Percentiles rank a stretch among this genome's conserved stretches.
phyloP scores from a whole-genome alignment of 2,329 filamentous ascomycete genomes.

The Didymella pomorum region DNA sequence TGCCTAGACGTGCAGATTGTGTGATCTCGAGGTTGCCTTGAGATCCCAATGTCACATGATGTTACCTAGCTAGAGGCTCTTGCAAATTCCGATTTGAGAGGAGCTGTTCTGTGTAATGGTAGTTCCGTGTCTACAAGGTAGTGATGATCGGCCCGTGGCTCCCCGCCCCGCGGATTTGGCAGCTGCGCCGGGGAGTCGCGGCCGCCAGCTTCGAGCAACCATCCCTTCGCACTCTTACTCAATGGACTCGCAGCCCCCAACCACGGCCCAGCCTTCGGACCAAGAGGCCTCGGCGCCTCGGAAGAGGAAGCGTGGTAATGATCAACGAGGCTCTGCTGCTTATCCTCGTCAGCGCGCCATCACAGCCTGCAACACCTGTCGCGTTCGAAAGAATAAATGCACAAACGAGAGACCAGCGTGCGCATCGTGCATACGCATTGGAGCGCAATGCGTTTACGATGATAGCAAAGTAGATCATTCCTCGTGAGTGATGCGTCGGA shows the following conservation, averaged over 20 bases:
- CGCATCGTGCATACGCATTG: neutral
- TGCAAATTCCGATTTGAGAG: neutral
- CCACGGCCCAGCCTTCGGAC: neutral
- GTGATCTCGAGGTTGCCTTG: neutral
- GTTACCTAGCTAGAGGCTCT: neutral
- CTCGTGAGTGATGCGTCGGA: neutral
- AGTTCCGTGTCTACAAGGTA: neutral
- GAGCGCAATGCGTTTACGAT: neutral
- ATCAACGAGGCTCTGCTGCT: neutral
- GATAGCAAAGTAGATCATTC: neutral
- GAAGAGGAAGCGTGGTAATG: neutral
- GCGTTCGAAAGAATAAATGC: conserved; percentile 1
- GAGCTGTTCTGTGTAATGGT: neutral
- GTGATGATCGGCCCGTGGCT: neutral
- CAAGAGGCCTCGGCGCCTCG: neutral
- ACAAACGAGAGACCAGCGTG: neutral
- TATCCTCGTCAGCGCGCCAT: neutral
- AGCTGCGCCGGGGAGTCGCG: conserved; percentile 1
- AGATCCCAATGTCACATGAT: neutral
- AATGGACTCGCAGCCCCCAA: neutral
- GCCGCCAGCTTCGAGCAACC: neutral
- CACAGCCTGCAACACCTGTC: conserved; percentile 1
- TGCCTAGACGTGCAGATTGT: neutral
- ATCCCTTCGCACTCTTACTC: neutral
- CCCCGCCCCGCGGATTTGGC: neutral